Base-by-base conservation (phyloP, 148 eudicot genomes). In the Dianthus caryophyllus region DNA sequence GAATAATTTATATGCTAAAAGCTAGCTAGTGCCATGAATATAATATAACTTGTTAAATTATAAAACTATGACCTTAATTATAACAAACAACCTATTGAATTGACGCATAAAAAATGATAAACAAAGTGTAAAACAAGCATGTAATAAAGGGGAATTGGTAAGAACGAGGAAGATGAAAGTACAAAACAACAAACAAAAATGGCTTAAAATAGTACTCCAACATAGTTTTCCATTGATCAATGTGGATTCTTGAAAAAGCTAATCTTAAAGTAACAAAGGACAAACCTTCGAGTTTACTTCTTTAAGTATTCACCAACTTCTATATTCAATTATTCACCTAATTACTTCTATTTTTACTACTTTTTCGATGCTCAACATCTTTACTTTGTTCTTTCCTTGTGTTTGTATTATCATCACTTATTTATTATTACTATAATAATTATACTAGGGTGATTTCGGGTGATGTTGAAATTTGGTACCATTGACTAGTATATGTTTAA, bases 181-280 rank as follows among this genome's bases (percentile, higher is more conserved):
- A 14, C 27, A 54, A 13, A 26, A 2, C 16, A 27, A 27, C 31
- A 57, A 27, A 27, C 5, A 10, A 18, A 38, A 6, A 3, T 4
- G 6, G 44, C n/a, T n/a, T 16, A 49, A 27, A 39, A 25, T 52
- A 29, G 18, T 57, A 49, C n/a, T n/a, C n/a, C n/a, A n/a, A n/a
- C n/a, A n/a, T n/a, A n/a, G 9, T 2, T 2, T 18, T 61, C 18
- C 15, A 26, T 25, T 38, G n/a, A 26, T 52, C 39, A 46, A 64
- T 54, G 52, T 64, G 41, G 72, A 57, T 59, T 44, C 60, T 44
- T 12, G n/a, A 38, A 43, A 56, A 68, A 43, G 43, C 24, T n/a
- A 46, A 31, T 26, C 18, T n/a, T n/a, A 24, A 25, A 58, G 27
- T 63, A 48, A 71, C 61, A 52, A 71, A 44, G 49, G 64, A 61